Percentiles rank a stretch among this genome's conserved stretches.
phyloP scores from a whole-genome alignment of 805 yeast species.

The Candida caryicola region DNA sequence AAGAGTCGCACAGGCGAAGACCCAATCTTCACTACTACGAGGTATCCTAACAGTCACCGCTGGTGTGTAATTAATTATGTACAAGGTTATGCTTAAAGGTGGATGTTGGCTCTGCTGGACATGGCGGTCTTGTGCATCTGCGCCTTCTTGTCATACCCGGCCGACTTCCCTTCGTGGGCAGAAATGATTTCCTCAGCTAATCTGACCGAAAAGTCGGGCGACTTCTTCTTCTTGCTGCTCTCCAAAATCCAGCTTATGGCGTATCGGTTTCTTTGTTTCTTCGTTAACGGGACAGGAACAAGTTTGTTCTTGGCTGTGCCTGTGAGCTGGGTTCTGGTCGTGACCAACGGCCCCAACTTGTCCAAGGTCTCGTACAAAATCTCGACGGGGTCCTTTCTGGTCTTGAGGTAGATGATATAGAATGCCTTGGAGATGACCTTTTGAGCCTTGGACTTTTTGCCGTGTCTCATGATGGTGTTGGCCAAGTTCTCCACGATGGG shows the following conservation, averaged over 20 bases:
- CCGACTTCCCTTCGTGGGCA: slow-evolving; percentile 73
- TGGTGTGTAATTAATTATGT: slow-evolving; percentile 8
- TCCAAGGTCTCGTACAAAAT: slow-evolving; percentile 74
- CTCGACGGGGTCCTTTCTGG: slow-evolving; percentile 76
- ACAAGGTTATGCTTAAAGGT: slow-evolving; percentile 9
- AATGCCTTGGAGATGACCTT: slow-evolving; percentile 72
- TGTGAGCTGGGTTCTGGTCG: slow-evolving; percentile 71
- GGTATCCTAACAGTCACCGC: not conserved
- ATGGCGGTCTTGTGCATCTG: slow-evolving; percentile 84
- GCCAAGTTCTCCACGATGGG: slow-evolving; percentile 75
- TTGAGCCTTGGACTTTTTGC: slow-evolving; percentile 80
- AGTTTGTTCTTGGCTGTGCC: slow-evolving; percentile 81
- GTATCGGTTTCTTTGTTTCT: slow-evolving; percentile 77
- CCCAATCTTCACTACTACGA: not conserved
- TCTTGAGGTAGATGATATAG: slow-evolving; percentile 69
- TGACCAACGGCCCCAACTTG: slow-evolving; percentile 78
- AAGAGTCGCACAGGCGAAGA: not conserved
- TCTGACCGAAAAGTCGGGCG: slow-evolving; percentile 81
- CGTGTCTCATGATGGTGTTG: slow-evolving; percentile 89
- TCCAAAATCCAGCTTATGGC: slow-evolving; percentile 92
- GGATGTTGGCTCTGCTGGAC: slow-evolving; percentile 78
- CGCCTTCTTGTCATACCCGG: slow-evolving; percentile 80
- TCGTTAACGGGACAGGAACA: slow-evolving; percentile 79
- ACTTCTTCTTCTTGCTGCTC: slow-evolving; percentile 73
- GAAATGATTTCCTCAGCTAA: slow-evolving; percentile 84